phyloP scores from a whole-genome alignment of 2,329 filamentous ascomycete genomes.

The Lachnellula subtilissima region DNA sequence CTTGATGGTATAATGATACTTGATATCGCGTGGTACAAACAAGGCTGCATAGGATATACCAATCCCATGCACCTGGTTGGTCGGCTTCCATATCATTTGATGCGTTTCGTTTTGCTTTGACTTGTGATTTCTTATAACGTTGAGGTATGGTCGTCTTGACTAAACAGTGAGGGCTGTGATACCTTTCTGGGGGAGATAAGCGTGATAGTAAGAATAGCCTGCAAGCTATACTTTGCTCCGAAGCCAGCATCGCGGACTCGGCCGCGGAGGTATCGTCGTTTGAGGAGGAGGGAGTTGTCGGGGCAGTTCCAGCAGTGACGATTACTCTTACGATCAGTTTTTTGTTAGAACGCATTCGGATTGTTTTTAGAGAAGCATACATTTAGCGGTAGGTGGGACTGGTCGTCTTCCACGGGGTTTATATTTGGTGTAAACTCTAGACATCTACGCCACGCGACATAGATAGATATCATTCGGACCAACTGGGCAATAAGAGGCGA shows the following conservation, averaged over 20 bases:
- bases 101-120: no score
- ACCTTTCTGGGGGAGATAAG: constrained; percentile 37
- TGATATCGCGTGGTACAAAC: constrained; percentile 2
- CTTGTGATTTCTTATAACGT: no score
- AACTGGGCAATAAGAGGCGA: no score
- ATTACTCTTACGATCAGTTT: not conserved
- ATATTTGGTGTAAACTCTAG: no score
- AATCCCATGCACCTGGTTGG: no score
- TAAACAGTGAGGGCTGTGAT: not conserved
- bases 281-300: not conserved
- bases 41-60: constrained; percentile 1
- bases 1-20: not conserved
- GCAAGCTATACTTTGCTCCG: constrained; percentile 46
- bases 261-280: constrained; percentile 40
- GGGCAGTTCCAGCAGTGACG: not conserved
- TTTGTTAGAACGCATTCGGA: not conserved
- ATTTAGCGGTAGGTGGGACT: no score
- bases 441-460: no score
- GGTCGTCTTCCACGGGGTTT: no score
- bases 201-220: constrained; percentile 50
- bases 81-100: no score
- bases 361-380: no score
- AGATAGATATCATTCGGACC: no score
- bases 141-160: no score
- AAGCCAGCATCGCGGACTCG: constrained; percentile 54